Evolutionary conservation across 176 grass and related monocot species (phyloP).

Genomic region (Aegilops umbellulata): DNA sequence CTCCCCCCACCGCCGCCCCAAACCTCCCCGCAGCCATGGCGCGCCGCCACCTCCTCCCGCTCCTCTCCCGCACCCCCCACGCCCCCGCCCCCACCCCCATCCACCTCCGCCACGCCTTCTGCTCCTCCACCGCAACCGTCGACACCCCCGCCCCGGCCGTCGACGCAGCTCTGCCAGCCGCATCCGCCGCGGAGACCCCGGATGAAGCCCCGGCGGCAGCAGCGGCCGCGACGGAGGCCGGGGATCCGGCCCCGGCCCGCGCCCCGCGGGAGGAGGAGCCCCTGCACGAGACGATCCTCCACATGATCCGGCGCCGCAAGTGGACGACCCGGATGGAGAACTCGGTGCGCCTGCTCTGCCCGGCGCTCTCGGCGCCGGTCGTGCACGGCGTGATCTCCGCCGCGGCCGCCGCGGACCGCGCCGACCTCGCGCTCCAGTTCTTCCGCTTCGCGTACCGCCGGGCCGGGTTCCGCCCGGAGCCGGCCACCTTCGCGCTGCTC

Average conservation of each 20-base stretch:
- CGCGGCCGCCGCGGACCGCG: slow-evolving; percentile 18
- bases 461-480: slow-evolving; percentile 67
- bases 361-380: slow-evolving; percentile 43
- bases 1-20: not conserved
- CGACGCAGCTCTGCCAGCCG: not conserved
- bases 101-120: slow-evolving; percentile 27
- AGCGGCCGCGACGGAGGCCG: not conserved
- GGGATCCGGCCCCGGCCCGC: not conserved
- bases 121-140: not conserved
- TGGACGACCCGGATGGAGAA: slow-evolving; percentile 97
- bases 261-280: slow-evolving; percentile 41
- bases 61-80: slow-evolving; percentile 31
- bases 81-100: not conserved
- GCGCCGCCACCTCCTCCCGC: slow-evolving; percentile 52
- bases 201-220: not conserved
- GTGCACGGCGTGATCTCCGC: slow-evolving; percentile 65
- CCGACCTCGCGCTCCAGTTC: slow-evolving; percentile 75
- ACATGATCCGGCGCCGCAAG: slow-evolving; percentile 75
- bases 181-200: not conserved
- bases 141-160: not conserved
- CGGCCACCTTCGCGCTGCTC: slow-evolving; percentile 58
- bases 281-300: slow-evolving; percentile 75
- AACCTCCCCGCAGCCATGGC: slow-evolving; percentile 28
- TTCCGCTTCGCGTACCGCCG: slow-evolving; percentile 89
- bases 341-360: slow-evolving; percentile 72